These are phyloP conservation scores for Fusarium brachygibbosum DNA, from an alignment of 2,329 filamentous ascomycete species.

Conservation along the genomic window DNA sequence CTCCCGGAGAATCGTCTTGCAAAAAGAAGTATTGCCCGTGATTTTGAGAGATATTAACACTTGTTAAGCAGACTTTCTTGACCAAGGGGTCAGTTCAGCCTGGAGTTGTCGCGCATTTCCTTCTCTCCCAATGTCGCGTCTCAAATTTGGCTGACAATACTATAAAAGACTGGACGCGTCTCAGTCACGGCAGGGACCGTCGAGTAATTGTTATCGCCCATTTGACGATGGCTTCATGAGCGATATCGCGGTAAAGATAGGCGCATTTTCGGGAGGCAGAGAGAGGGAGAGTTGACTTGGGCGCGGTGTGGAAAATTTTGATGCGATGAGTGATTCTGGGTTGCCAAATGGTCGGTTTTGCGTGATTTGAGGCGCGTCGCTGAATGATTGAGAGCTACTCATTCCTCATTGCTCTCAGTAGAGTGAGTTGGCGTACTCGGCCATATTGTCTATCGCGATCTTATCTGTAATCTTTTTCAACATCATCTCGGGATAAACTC, in stretches of 20 bases:
- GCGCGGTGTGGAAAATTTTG: not conserved
- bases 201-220: not conserved
- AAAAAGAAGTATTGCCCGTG: constrained; percentile 29
- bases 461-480: not conserved
- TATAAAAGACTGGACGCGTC: not conserved
- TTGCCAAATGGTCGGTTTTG: not conserved
- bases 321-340: not conserved
- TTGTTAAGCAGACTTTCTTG: constrained; percentile 44
- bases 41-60: constrained; percentile 26
- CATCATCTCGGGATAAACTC: not conserved
- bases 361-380: not conserved
- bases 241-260: not conserved
- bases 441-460: not conserved
- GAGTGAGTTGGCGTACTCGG: not conserved
- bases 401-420: not conserved
- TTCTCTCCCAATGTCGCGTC: not conserved
- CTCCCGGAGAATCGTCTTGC: constrained; percentile 11
- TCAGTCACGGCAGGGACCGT: too few relatives aligned
- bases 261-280: not conserved
- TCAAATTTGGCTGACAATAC: not conserved
- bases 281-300: not conserved
- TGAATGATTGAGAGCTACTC: not conserved
- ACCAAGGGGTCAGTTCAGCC: constrained; percentile 44
- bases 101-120: constrained; percentile 27
- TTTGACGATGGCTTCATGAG: not conserved